Base-by-base conservation (phyloP, 495 filamentous ascomycete genomes). In the Hypoxylon intermedium region DNA sequence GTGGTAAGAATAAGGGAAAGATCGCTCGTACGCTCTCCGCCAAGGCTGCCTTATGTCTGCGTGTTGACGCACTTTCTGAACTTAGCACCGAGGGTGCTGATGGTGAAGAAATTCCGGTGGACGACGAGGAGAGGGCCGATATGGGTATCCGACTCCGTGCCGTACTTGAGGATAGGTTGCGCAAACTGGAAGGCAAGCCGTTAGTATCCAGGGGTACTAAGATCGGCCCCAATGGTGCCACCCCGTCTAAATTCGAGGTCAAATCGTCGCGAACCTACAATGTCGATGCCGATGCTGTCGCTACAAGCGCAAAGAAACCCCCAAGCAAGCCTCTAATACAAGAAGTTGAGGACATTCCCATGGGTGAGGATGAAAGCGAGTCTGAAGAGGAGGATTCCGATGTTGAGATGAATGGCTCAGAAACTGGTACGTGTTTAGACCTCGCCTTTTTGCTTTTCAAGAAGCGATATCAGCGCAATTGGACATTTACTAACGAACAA, bases 1-100 rank as follows among this genome's bases (percentile, higher is more conserved):
- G 90, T 20, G 94, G 95, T 60, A 90, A 88, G 78, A 98, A 98
- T 79, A 99, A 99, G 87, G 94, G 94, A 63, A 99, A 99, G 81
- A 96, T 99, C 71, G 94, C 94, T 11, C 88, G 94, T 76, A 91
- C 97, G 79, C 83, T 99, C 33, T 91, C 94, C 45, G 86, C 93
- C 61, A 98, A 97, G 79, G 85, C 94, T 9, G 89, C 94, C 16
- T 85, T 98, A 18, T 92, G 93, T 82, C 79, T 97, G 43, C 91
- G 94, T 77, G 90, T 95, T 30, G 94, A 99, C 77, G 88, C 94
- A 23, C 85, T 97, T 21, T 86, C 87, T 21, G 91, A 96, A 44
- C 90, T 89, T 83, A 83, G 83, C 66, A 76, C 75, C 9, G 69
- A 78, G 42, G 81, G 82, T 57, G 77, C 83, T 55, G 80, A 77